Evolutionary conservation across 306 rosid species (phyloP), one percentile per base, ranked within the genome.

Genomic region (Vachellia pachyceras): DNA sequence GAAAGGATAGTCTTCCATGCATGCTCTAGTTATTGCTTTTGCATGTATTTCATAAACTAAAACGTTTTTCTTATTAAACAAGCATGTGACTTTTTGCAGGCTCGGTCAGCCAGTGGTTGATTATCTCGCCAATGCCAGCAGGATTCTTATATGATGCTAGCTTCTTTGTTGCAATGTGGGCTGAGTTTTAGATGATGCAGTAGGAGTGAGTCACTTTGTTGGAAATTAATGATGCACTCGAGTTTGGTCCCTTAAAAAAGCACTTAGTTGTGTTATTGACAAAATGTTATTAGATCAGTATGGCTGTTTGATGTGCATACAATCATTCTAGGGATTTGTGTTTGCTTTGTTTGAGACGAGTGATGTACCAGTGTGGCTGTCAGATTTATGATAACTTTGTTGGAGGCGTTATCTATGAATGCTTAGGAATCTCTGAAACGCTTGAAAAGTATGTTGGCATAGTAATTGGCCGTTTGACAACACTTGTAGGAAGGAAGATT

Each of bases 61-160:
- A 6, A 29, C 41, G 42, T 37, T 10, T 74, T 8, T 69, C 52
- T 60, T 23, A n/a, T 42, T 40, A 25, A 22, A 23, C 42, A 15
- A 18, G 54, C 72, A 35, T 69, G 14, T 3, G 52, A 7, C 17
- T 37, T 68, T 79, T 82, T 89, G 86, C 93, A 94, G 98, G 97
- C 49, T 25, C 88, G 82, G 3, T 90, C 94, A 0, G 94, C 85
- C 5, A 88, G 95, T 35, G 88, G 77, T 71, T 92, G 88, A 90
- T 83, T 54, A 37, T 10, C 36, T 18, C 45, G 18, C 7, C 12
- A 25, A 63, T 23, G 81, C 41, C 41, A 33, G 66, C 73, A 1
- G 73, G 47, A 35, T 41, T 54, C 54, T 73, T 69, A 75, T 75
- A n/a, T 1, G 58, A 68, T 25, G 72, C 25, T 54, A 45, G 76